Base-by-base conservation (phyloP, 164 flowering plant genomes). In the Magnolia kwangsiensis region DNA sequence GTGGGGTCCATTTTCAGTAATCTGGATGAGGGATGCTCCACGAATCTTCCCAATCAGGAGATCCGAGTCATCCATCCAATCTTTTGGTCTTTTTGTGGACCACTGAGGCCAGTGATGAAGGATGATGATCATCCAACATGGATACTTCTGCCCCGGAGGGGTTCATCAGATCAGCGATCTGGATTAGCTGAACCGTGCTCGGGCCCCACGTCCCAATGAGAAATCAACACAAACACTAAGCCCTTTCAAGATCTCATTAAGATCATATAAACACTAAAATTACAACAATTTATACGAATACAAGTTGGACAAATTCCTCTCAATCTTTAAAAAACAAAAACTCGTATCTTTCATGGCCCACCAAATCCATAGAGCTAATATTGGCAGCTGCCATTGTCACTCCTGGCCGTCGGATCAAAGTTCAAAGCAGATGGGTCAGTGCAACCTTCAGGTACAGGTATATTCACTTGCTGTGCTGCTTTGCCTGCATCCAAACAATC, bases 391-490 rank as follows among this genome's bases (percentile, higher is more conserved):
- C 88, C 87, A 71, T 85, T 68, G 71, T 88, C 90, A 66, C 87
- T 86, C 71, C 90, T 85, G 3, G 87, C 88, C 7, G 89, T 85
- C 13, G 90, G 90, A 75, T 85, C 88, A 51, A 65, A 88, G 81
- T 86, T 88, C 31, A 23, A 11, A 2, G 89, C 87, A 74, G 69
- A 20, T 77, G 81, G 85, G 66, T 85, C 86, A 1, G 84, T 79
- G 82, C 90, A 87, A 63, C 89, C 90, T 76, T 86, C 87, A 1
- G 86, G 90, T 7, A 87, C 83, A 0, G 87, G 88, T 74, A 83
- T 8, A 9, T 68, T 55, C 59, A 86, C 86, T 84, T 89, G 88
- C 63, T 89, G 90, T 31, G 90, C 89, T 69, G 85, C 89, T 75
- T 85, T 78, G 24, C 90, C 91, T 87, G 87, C 84, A 83, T 23